Conservation (phyloP, 2,329 filamentous ascomycete species). For the Coniochaeta sp. region DNA sequence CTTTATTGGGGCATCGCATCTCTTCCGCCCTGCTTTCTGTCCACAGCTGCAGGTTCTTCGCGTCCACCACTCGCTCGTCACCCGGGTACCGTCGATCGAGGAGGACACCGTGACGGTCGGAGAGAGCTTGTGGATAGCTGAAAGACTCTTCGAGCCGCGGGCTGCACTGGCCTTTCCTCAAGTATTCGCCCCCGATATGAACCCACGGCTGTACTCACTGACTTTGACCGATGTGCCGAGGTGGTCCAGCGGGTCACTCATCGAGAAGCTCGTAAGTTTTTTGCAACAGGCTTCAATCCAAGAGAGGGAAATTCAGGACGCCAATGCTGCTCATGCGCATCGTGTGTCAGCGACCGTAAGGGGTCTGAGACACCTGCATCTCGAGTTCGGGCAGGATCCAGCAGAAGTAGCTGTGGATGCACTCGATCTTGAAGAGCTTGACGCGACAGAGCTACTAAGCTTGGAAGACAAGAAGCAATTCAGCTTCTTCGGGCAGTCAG, state of each 20-base stretch:
- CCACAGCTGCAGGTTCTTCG: slow-evolving; percentile 45
- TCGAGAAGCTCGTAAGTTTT: slow-evolving; percentile 39
- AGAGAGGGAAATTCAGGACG: slow-evolving; percentile 35
- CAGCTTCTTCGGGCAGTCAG: slow-evolving; percentile 34
- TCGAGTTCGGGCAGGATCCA: slow-evolving; percentile 46
- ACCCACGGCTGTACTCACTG: slow-evolving; percentile 45
- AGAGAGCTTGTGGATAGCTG: slow-evolving; percentile 33
- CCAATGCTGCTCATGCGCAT: slow-evolving; percentile 14
- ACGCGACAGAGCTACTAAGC: slow-evolving; percentile 35
- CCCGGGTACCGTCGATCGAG: slow-evolving; percentile 40
- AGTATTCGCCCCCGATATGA: slow-evolving; percentile 46
- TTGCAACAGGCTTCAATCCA: slow-evolving; percentile 39
- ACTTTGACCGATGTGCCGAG: slow-evolving; percentile 49
- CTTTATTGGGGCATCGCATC: slow-evolving; percentile 35
- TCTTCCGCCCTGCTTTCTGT: slow-evolving; percentile 46
- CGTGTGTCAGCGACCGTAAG: slow-evolving; percentile 35
- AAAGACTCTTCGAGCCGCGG: slow-evolving; percentile 35
- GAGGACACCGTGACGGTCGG: slow-evolving; percentile 28
- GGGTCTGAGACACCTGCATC: slow-evolving; percentile 45
- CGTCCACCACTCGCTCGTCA: slow-evolving; percentile 55
- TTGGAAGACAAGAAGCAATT: slow-evolving; percentile 31
- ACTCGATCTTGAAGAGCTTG: slow-evolving; percentile 24
- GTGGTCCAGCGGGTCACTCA: slow-evolving; percentile 42
- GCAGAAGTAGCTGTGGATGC: slow-evolving; percentile 25
- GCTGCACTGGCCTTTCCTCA: slow-evolving; percentile 39